Evolutionary conservation across 1,284 basidiomycete genomes (phyloP).

Genomic region (Cutaneotrichosporon sp.): DNA sequence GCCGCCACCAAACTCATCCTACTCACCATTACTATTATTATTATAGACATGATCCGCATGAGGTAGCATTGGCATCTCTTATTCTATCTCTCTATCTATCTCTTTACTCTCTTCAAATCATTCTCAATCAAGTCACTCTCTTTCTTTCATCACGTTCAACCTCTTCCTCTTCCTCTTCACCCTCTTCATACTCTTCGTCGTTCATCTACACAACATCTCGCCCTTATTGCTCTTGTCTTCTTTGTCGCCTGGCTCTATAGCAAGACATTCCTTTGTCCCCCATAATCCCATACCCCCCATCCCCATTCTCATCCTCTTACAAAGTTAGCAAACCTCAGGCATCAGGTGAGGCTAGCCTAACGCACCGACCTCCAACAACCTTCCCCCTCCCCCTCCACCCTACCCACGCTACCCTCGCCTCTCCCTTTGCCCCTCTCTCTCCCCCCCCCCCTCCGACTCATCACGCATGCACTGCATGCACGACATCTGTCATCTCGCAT

Average conservation of each 20-base stretch:
- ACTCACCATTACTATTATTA: neutral
- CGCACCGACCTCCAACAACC: neutral
- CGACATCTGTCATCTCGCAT: neutral
- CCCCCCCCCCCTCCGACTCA: neutral
- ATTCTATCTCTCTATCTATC: neutral
- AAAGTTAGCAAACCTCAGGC: too few species aligned
- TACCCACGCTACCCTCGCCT: too few species aligned
- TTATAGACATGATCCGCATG: neutral
- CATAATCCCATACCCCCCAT: too few species aligned
- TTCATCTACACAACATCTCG: too few species aligned
- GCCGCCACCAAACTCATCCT: slow-evolving; percentile 2
- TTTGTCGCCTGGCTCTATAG: too few species aligned
- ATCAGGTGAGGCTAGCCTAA: neutral
- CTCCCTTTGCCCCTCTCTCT: too few species aligned
- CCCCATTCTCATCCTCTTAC: too few species aligned
- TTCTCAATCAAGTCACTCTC: neutral
- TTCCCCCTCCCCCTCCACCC: neutral
- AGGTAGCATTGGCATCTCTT: neutral
- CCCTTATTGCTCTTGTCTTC: slow-evolving; percentile 14
- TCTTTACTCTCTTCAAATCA: neutral
- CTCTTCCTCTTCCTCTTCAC: neutral
- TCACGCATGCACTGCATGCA: neutral
- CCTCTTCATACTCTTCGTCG: slow-evolving; percentile 7
- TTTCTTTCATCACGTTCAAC: neutral
- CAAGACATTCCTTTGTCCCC: neutral